Conservation (phyloP, 176 grass and related monocot species). For the Oryza coarctata region DNA sequence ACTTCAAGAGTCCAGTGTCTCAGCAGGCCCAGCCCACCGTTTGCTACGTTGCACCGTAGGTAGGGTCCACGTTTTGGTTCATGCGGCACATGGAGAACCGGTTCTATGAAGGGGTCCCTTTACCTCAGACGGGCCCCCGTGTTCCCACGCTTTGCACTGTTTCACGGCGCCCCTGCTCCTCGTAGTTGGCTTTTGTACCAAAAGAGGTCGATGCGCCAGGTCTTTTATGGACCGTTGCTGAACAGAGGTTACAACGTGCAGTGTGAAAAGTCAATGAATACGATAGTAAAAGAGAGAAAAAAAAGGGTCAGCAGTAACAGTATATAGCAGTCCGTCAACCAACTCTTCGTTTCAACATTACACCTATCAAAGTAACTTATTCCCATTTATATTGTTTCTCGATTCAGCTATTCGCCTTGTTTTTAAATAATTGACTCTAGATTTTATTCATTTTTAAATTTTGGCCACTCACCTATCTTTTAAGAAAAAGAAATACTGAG, state of each 20-base stretch:
- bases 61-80: neutral
- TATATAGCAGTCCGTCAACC: neutral
- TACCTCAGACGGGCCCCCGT: neutral
- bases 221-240: constrained; percentile 5
- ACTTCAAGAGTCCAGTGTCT: no score
- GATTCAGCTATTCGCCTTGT: no score
- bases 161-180: neutral
- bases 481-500: no score
- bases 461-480: no score
- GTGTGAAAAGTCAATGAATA: neutral
- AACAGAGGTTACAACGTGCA: neutral
- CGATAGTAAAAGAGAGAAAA: neutral
- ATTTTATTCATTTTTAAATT: no score
- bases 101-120: neutral
- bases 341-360: neutral
- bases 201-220: neutral
- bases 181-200: neutral
- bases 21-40: neutral
- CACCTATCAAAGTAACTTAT: neutral
- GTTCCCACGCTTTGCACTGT: neutral
- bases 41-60: neutral
- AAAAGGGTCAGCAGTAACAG: neutral
- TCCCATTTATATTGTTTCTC: no score
- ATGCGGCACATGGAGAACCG: neutral
- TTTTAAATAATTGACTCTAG: no score